Evolutionary conservation across 2,329 filamentous ascomycete genomes (phyloP), one percentile per base, ranked within the genome.

Genomic region (Cladosporium halotolerans): DNA sequence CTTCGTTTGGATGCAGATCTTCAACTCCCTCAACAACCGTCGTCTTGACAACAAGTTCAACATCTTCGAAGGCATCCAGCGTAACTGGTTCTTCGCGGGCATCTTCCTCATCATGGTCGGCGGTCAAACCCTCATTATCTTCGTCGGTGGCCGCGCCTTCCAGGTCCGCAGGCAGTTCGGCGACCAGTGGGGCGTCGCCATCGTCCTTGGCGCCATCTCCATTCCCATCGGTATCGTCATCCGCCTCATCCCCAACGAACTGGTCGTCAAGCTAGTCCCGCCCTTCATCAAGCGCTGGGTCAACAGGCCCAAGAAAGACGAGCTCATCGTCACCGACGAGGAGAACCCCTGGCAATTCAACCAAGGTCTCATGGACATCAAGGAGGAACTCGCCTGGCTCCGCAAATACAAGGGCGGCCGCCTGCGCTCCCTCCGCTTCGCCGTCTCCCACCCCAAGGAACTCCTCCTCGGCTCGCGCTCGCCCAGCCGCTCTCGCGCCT

Each of bases 1-100:
- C 0, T 97, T 97, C 67, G 92, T 96, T 50, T 97, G 92, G 92
- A 96, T 97, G 91, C 92, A 97, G 64, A 95, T 97, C 63, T 97
- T 97, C 76, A 97, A 97, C 72, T 87, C 95, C 67, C 88, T 95
- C 80, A 97, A 97, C 76, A 96, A 95, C 73, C 89, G 92, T 55
- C 89, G 92, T 10, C 78, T 97, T 52, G 92, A 97, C 70, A 97
- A 97, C 72, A 81, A 84, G 52, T 91, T 96, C 78, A 97, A 97
- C 72, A 90, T 97, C 58, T 92, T 97, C 57, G 92, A 96, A 67
- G 89, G 89, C 52, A 80, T 97, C 55, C 79, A 79, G 23, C 81
- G 81, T 67, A 97, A 97, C 70, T 86, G 79, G 73, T 95, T 95
- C 78, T 97, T 97, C 74, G 80, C 95, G 36, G 80, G 73, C 38